Percentiles rank a stretch among this genome's conserved stretches.
These are phyloP conservation scores for Pittosporum tobira DNA, from an alignment of 129 eudicot genomes.

Conservation along the genomic window DNA sequence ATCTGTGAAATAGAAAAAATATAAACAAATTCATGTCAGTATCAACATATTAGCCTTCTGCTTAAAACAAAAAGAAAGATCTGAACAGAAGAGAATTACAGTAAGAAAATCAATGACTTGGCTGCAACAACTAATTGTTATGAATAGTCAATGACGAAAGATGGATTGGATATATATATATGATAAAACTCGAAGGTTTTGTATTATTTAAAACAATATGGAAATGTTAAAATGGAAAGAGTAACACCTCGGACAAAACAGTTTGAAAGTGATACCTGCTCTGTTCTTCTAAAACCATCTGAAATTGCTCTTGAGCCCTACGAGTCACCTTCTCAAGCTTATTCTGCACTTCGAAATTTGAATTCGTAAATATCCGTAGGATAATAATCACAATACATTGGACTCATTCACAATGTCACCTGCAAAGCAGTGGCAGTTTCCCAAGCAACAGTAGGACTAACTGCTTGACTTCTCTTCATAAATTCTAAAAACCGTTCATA, in stretches of 20 bases:
- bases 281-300: slow-evolving; percentile 91
- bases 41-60: background rate
- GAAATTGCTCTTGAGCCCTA: slow-evolving; percentile 97
- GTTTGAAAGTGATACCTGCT: slow-evolving; percentile 55
- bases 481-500: slow-evolving; percentile 62
- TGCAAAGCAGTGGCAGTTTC: slow-evolving; percentile 97
- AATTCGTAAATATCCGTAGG: slow-evolving; percentile 18
- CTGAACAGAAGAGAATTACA: background rate
- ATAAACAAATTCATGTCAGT: slow-evolving; percentile 1
- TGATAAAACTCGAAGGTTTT: no score
- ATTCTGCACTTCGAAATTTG: slow-evolving; percentile 41
- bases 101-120: background rate
- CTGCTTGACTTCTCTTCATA: slow-evolving; percentile 81
- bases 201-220: background rate
- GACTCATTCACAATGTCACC: slow-evolving; percentile 31
- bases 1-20: slow-evolving; percentile 38
- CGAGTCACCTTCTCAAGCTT: slow-evolving; percentile 90
- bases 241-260: background rate
- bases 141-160: background rate
- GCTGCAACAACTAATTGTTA: background rate
- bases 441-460: slow-evolving; percentile 94
- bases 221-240: background rate
- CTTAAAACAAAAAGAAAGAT: background rate
- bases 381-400: slow-evolving; percentile 10
- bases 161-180: no score